phyloP scores from a whole-genome alignment of 352 stramenopile species.

The Globisporangium emineosum region DNA sequence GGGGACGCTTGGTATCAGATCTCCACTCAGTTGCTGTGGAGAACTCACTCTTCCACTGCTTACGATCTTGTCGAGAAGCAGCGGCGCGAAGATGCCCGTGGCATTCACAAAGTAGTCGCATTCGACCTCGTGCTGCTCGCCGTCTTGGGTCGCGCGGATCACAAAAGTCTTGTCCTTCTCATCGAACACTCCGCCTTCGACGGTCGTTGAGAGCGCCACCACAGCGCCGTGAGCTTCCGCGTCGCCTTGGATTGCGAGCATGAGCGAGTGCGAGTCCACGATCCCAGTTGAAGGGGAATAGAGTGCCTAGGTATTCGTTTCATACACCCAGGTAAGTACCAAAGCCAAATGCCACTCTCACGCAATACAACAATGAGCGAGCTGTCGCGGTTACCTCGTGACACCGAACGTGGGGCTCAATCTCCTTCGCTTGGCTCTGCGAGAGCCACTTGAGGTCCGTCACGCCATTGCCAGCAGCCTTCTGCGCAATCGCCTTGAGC shows the following conservation, averaged over 20 bases:
- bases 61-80: constrained; percentile 34
- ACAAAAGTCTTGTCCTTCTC: constrained; percentile 28
- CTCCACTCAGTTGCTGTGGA: neutral
- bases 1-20: constrained; percentile 30
- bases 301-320: constrained; percentile 48
- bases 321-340: neutral
- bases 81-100: constrained; percentile 80
- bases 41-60: neutral
- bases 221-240: constrained; percentile 85
- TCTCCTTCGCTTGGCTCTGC: constrained; percentile 27
- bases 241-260: constrained; percentile 90
- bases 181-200: constrained; percentile 45
- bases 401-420: constrained; percentile 65
- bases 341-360: neutral
- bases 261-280: constrained; percentile 92
- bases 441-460: constrained; percentile 50
- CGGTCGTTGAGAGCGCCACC: constrained; percentile 67
- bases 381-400: constrained; percentile 31
- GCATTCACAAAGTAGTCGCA: constrained; percentile 93
- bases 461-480: constrained; percentile 53
- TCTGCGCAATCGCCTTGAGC: constrained; percentile 34
- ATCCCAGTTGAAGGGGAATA: constrained; percentile 95
- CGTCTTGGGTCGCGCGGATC: constrained; percentile 35
- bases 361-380: neutral
- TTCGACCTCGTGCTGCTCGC: constrained; percentile 57